Evolutionary conservation across 495 filamentous ascomycete species (phyloP), one percentile per base, ranked within the genome.

Genomic region (Cercophora samala): DNA sequence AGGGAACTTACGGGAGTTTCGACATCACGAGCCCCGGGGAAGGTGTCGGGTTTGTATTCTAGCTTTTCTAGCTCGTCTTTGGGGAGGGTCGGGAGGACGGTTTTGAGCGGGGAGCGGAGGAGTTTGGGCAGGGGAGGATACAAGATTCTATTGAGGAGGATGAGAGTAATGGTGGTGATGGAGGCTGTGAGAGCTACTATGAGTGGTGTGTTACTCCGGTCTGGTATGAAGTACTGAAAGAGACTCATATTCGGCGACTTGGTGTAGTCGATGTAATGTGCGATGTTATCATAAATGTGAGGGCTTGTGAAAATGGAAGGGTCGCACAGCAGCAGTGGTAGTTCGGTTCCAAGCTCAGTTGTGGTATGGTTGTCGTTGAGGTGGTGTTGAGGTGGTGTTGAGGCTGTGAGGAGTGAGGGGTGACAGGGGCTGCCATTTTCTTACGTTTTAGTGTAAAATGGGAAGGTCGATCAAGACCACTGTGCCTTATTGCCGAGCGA

Each of bases 1-100:
- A 61, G 21, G 51, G 1, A 21, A 15, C 21, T 22, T 64, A 81
- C 79, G 22, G 81, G 81, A 13, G 81, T 83, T 17, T 64, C 70
- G 23, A 83, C 80, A 56, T 83, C 80, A 46, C 81, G 73, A 5
- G 78, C 79, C 2, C 81, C 81, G 5, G 79, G 79, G 32, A 83
- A 79, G 9, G 67, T 66, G 58, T 82, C 80, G 9, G 75, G 73
- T 54, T 64, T 69, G 67, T 82, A 81, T 0, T 77, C 66, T 23
- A 81, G 66, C 46, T 66, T 68, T 21, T 68, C 68, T 21, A 77
- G 54, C 29, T 77, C 75, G 21, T 69, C 70, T 29, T 72, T 66
- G 9, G 77, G 70, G 21, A 80, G 68, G 3, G 63, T 64, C 4
- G 73, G 75, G 1, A 80, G 54, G 22, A 72, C 68, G 3, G 76